phyloP scores from a whole-genome alignment of 2,329 filamentous ascomycete species.

The Cryphonectria japonica region DNA sequence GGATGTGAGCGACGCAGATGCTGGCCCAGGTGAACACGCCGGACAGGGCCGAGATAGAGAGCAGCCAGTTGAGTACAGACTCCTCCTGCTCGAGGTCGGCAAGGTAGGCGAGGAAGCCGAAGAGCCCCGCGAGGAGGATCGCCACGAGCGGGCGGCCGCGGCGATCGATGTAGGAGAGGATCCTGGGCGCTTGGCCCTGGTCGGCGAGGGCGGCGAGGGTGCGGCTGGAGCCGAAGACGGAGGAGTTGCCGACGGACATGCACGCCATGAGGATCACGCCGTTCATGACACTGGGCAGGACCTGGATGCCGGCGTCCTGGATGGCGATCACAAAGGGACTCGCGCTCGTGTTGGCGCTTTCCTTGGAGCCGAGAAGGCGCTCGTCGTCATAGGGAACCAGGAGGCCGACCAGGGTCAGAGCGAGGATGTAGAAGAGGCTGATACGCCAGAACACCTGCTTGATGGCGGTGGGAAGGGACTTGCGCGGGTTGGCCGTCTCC shows the following conservation, averaged over 20 bases:
- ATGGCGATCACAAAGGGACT: slow-evolving; percentile 94
- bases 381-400: slow-evolving; percentile 75
- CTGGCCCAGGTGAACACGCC: slow-evolving; percentile 81
- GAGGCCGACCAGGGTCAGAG: slow-evolving; percentile 78
- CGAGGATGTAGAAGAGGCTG: slow-evolving; percentile 85
- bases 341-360: slow-evolving; percentile 44
- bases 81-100: slow-evolving; percentile 65
- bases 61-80: slow-evolving; percentile 77
- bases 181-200: slow-evolving; percentile 77
- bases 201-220: slow-evolving; percentile 89
- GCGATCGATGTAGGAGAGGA: slow-evolving; percentile 81
- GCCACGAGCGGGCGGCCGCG: slow-evolving; percentile 78
- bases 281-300: slow-evolving; percentile 89
- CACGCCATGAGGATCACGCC: slow-evolving; percentile 91
- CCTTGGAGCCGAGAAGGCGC: slow-evolving; percentile 61
- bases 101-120: slow-evolving; percentile 80
- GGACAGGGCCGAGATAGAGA: slow-evolving; percentile 72
- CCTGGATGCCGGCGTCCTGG: slow-evolving; percentile 77
- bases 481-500: slow-evolving; percentile 77
- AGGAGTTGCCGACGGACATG: slow-evolving; percentile 87
- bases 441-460: slow-evolving; percentile 98
- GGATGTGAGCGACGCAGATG: slow-evolving; percentile 89
- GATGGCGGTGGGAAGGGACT: slow-evolving; percentile 82
- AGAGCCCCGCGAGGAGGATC: slow-evolving; percentile 66
- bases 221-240: slow-evolving; percentile 88